Evolutionary conservation across 2,329 filamentous ascomycete genomes (phyloP).

Genomic region (Colletotrichum zoysiae): DNA sequence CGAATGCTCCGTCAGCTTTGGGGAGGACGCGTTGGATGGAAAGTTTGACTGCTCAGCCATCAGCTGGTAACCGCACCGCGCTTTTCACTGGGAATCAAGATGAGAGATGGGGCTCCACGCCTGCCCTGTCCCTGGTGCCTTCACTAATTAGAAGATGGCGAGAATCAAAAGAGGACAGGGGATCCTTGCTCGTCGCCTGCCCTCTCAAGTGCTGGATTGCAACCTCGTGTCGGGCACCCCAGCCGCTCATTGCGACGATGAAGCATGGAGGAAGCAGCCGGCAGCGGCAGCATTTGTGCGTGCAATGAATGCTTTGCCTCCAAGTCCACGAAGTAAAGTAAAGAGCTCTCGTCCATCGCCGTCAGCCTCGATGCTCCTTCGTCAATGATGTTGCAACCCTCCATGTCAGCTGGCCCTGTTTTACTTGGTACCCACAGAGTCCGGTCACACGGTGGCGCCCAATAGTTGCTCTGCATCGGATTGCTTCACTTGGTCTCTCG

Average conservation of each 20-base stretch:
- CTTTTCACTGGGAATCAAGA: slow-evolving; percentile 21
- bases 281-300: slow-evolving; percentile 1
- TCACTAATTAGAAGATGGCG: slow-evolving; percentile 16
- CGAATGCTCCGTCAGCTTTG: slow-evolving; percentile 24
- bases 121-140: slow-evolving; percentile 15
- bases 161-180: slow-evolving; percentile 32
- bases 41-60: neutral
- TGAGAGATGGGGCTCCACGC: slow-evolving; percentile 29
- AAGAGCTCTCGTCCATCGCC: slow-evolving; percentile 1
- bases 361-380: slow-evolving; percentile 14
- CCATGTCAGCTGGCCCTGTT: slow-evolving; percentile 12
- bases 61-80: neutral
- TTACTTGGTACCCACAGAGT: slow-evolving; percentile 3
- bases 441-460: slow-evolving; percentile 34
- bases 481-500: slow-evolving; percentile 24
- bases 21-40: neutral
- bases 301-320: neutral
- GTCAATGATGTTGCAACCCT: neutral
- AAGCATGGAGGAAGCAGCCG: slow-evolving; percentile 32
- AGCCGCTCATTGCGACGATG: slow-evolving; percentile 22
- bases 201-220: slow-evolving; percentile 19
- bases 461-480: slow-evolving; percentile 36
- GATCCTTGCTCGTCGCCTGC: slow-evolving; percentile 18
- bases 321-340: neutral
- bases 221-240: slow-evolving; percentile 38